phyloP scores from a whole-genome alignment of 768 basidiomycete genomes.

The Kwoniella sp. region DNA sequence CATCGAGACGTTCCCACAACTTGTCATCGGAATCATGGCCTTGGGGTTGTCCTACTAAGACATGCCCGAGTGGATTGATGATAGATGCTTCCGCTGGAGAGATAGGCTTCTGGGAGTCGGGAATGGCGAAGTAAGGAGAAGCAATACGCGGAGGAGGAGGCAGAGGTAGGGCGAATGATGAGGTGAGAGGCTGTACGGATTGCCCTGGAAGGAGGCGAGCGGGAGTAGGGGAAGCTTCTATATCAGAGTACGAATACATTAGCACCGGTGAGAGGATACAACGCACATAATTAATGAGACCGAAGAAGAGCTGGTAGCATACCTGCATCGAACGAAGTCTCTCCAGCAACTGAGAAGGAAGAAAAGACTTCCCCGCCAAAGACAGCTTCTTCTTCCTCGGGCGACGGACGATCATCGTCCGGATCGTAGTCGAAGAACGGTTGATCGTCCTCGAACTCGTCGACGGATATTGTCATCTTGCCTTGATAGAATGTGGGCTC shows the following conservation, averaged over 20 bases:
- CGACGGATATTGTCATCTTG: neutral
- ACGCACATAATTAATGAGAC: no score
- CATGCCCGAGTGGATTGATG: no score
- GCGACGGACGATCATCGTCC: neutral
- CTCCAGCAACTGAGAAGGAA: neutral
- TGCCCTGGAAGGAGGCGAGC: neutral
- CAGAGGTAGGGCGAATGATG: neutral
- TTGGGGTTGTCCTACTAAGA: neutral
- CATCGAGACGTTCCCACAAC: neutral
- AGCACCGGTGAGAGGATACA: no score
- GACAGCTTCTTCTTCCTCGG: neutral
- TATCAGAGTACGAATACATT: neutral
- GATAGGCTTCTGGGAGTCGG: neutral
- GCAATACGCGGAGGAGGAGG: neutral
- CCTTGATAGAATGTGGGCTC: no score
- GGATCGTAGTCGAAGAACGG: neutral
- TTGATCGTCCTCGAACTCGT: neutral
- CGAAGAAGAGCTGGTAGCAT: no score
- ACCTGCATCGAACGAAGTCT: neutral
- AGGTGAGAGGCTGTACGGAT: neutral
- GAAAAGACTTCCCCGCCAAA: neutral
- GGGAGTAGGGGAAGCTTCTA: conserved; percentile 1
- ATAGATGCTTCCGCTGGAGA: no score
- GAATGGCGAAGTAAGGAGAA: neutral
- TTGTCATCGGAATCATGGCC: neutral